These are phyloP conservation scores for Neopestalotiopsis clavispora DNA, from an alignment of 2,329 filamentous ascomycete species.

Conservation along the genomic window DNA sequence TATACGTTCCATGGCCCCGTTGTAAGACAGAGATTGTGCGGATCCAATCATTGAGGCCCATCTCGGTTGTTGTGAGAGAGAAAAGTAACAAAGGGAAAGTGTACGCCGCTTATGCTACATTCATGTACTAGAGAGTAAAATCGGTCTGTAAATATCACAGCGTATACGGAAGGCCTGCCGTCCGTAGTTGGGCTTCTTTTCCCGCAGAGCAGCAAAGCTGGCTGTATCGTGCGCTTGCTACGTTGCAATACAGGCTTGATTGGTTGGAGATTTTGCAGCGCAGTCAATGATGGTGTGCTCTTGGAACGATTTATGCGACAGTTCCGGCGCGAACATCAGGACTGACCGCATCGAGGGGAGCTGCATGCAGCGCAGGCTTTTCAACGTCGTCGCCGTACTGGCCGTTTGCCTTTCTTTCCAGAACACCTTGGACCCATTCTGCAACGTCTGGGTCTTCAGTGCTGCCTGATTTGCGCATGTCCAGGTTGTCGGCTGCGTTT, in stretches of 20 bases:
- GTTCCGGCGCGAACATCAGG: slow-evolving; percentile 45
- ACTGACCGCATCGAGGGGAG: slow-evolving; percentile 76
- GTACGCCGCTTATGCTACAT: slow-evolving; percentile 35
- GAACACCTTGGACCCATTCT: slow-evolving; percentile 77
- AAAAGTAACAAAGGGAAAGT: slow-evolving; percentile 21
- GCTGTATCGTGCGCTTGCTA: background rate
- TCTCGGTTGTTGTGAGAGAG: background rate
- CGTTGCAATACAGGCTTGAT: background rate
- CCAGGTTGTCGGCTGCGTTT: slow-evolving; percentile 49
- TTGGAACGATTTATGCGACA: slow-evolving; percentile 28
- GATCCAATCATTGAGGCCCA: background rate
- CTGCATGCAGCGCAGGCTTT: slow-evolving; percentile 86
- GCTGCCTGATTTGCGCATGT: slow-evolving; percentile 46
- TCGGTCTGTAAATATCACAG: background rate
- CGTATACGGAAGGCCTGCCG: slow-evolving; percentile 11
- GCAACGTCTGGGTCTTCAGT: slow-evolving; percentile 83
- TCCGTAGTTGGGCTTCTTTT: background rate
- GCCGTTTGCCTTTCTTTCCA: slow-evolving; percentile 70
- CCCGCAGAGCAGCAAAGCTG: background rate
- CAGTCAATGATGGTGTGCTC: slow-evolving; percentile 5
- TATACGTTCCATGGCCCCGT: background rate
- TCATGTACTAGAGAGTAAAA: slow-evolving; percentile 19
- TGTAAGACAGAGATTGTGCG: slow-evolving; percentile 2
- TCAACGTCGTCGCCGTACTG: slow-evolving; percentile 49
- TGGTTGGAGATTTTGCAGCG: background rate